A percentile compares a stretch with the other conserved stretches of the same genome.
Evolutionary conservation across 768 basidiomycete genomes (phyloP).

Genomic region (Termitomyces sp.): DNA sequence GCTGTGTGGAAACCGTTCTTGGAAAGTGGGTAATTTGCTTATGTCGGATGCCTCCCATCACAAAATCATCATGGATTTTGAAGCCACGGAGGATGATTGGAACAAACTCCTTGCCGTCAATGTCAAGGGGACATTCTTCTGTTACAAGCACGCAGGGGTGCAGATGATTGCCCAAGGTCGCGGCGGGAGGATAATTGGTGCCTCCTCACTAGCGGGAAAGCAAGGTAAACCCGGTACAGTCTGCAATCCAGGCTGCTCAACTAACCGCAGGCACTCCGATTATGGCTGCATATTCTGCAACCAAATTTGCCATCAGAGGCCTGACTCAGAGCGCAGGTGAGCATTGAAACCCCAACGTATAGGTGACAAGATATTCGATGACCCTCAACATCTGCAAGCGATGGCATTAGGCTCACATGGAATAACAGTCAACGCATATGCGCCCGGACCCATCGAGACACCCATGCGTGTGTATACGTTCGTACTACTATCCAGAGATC

Average conservation of each 20-base stretch:
- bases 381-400: constrained; percentile 20
- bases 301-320: constrained; percentile 38
- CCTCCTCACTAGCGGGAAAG: constrained; percentile 27
- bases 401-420: constrained; percentile 30
- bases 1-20: constrained; percentile 11
- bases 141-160: constrained; percentile 59
- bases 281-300: constrained; percentile 24
- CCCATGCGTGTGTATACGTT: constrained; percentile 5
- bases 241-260: background rate
- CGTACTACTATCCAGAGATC: background rate
- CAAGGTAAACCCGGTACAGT: constrained; percentile 15
- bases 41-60: background rate
- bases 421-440: constrained; percentile 42
- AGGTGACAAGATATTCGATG: background rate
- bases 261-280: background rate
- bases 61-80: no score
- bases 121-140: constrained; percentile 53
- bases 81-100: constrained; percentile 33
- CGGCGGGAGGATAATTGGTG: constrained; percentile 55
- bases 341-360: background rate
- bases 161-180: constrained; percentile 54
- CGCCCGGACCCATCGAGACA: constrained; percentile 27
- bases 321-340: constrained; percentile 36
- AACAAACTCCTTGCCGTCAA: constrained; percentile 47
- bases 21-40: constrained; percentile 11